A percentile compares a stretch with the other conserved stretches of the same genome.
phyloP scores from a whole-genome alignment of 2,329 filamentous ascomycete species.

The Lecanicillium sp. region DNA sequence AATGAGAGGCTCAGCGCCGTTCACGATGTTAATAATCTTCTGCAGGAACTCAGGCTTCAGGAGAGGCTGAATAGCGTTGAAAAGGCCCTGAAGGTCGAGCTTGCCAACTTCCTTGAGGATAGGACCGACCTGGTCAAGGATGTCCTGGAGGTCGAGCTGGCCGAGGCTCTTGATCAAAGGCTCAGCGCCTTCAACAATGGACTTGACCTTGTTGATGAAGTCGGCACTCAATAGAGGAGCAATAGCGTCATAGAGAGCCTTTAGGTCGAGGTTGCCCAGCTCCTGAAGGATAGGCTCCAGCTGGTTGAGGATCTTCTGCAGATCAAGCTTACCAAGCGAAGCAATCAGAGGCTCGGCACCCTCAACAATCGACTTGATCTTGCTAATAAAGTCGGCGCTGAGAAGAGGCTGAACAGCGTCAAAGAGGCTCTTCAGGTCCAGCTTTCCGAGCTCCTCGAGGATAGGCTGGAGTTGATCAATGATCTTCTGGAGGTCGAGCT shows the following conservation, averaged over 20 bases:
- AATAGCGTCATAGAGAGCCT: constrained; percentile 14
- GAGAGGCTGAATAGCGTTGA: constrained; percentile 24
- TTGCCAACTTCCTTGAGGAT: constrained; percentile 22
- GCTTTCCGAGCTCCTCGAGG: constrained; percentile 21
- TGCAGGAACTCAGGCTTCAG: constrained; percentile 26
- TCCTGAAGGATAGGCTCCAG: constrained; percentile 24
- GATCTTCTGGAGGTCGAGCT: constrained; percentile 15
- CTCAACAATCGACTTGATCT: constrained; percentile 18
- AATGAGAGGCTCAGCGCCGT: constrained; percentile 26
- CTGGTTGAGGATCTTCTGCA: constrained; percentile 20
- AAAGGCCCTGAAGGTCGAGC: constrained; percentile 24
- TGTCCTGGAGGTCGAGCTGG: constrained; percentile 10
- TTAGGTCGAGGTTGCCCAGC: constrained; percentile 17
- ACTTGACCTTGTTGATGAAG: neutral
- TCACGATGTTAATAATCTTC: constrained; percentile 25
- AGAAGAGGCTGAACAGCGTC: constrained; percentile 25
- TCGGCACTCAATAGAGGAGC: constrained; percentile 10
- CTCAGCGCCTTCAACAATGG: constrained; percentile 17
- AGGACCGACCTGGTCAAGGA: constrained; percentile 18
- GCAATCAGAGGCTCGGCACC: constrained; percentile 26
- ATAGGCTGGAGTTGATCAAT: constrained; percentile 20
- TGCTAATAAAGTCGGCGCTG: constrained; percentile 19
- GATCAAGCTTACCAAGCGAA: constrained; percentile 29
- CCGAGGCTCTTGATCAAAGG: constrained; percentile 14
- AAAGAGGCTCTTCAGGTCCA: constrained; percentile 27